Percentiles rank a stretch among this genome's conserved stretches.
Conservation (phyloP, 495 filamentous ascomycete species). For the Hyaloscypha hepaticicola region DNA sequence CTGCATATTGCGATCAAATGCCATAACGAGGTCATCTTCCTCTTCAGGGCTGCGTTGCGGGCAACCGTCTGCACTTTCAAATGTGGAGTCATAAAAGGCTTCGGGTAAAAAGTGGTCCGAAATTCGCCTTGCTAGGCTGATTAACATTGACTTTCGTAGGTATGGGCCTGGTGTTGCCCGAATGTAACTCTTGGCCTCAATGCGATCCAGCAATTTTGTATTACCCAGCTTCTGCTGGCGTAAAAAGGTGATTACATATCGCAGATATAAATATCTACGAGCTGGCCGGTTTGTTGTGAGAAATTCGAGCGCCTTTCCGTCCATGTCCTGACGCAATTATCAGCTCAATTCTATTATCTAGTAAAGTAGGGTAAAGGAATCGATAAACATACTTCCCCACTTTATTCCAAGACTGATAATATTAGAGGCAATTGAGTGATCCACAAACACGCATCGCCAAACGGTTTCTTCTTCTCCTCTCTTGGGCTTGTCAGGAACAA, state of each 20-base stretch:
- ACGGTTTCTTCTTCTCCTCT: constrained; percentile 11
- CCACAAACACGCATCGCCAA: constrained; percentile 18
- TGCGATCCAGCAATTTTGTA: not conserved
- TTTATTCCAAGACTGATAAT: not conserved
- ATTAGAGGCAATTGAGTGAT: constrained; percentile 8
- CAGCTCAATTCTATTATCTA: constrained; percentile 9
- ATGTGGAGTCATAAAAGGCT: constrained; percentile 23
- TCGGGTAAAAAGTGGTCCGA: constrained; percentile 18
- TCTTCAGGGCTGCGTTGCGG: constrained; percentile 24
- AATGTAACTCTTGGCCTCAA: constrained; percentile 9
- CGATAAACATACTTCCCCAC: constrained; percentile 20
- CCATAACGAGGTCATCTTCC: constrained; percentile 21
- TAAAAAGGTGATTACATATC: constrained; percentile 18
- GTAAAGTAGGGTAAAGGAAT: constrained; percentile 10
- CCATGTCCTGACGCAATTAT: constrained; percentile 17
- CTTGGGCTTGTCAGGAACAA: constrained; percentile 18
- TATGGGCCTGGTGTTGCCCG: constrained; percentile 21
- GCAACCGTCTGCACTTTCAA: constrained; percentile 12
- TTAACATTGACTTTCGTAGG: constrained; percentile 16
- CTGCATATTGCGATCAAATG: constrained; percentile 18
- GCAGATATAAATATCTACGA: constrained; percentile 15
- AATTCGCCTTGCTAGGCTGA: constrained; percentile 13
- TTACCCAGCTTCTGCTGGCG: constrained; percentile 16
- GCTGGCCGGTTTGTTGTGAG: constrained; percentile 16
- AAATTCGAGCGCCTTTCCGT: constrained; percentile 17